Conservation (phyloP, 768 basidiomycete genomes). For the Naganishia vishniacii region DNA sequence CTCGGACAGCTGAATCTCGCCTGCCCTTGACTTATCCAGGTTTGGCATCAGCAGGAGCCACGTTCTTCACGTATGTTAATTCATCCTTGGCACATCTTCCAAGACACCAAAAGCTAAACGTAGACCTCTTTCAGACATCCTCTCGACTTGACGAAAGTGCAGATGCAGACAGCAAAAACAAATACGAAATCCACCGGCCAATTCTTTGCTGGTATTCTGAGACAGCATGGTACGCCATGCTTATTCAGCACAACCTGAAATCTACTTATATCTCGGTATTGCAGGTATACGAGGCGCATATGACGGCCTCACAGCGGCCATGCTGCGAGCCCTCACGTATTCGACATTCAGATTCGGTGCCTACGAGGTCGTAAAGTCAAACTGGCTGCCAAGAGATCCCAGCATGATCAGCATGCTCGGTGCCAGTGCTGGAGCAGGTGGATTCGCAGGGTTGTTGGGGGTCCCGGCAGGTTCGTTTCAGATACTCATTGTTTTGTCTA, state of each 20-base stretch:
- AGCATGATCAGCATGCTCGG: slow-evolving; percentile 34
- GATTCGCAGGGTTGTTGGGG: slow-evolving; percentile 42
- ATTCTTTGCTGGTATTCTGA: slow-evolving; percentile 23
- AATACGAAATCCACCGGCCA: slow-evolving; percentile 25
- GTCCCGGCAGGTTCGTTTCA: slow-evolving; percentile 39
- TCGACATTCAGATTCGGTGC: slow-evolving; percentile 41
- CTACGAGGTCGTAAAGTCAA: slow-evolving; percentile 41
- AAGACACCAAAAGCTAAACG: background rate
- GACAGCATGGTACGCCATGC: slow-evolving; percentile 21
- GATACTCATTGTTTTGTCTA: too few species aligned
- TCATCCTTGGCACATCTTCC: too few species aligned
- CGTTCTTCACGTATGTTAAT: slow-evolving; percentile 24
- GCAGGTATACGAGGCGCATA: slow-evolving; percentile 44
- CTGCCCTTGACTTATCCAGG: slow-evolving; percentile 7
- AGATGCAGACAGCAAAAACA: slow-evolving; percentile 28
- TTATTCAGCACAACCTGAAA: background rate
- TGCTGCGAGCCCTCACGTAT: slow-evolving; percentile 37
- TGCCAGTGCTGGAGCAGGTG: slow-evolving; percentile 43
- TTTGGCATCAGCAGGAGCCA: slow-evolving; percentile 18
- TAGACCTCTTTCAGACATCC: slow-evolving; percentile 16
- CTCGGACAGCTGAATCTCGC: too few species aligned
- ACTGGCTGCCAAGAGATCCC: slow-evolving; percentile 22
- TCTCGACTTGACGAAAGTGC: slow-evolving; percentile 29
- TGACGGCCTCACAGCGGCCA: slow-evolving; percentile 43
- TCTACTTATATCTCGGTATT: background rate